Conservation (phyloP, 805 yeast genomes). For the Alloascoidea hylecoeti region DNA sequence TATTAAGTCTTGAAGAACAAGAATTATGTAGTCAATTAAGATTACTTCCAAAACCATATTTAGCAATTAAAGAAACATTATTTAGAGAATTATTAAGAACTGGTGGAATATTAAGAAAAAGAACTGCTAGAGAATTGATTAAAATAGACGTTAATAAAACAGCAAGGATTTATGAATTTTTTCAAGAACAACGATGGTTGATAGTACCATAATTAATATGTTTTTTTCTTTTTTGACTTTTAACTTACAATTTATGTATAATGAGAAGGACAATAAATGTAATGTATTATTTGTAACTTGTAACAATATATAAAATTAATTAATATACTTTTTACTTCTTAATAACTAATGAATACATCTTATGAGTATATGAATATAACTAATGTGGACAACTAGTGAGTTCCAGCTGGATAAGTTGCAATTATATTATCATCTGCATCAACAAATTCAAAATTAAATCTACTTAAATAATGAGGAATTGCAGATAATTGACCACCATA, state of each 20-base stretch:
- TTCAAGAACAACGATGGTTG: constrained; percentile 84
- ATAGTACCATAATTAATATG: constrained; percentile 3
- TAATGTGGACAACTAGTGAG: too few relatives aligned
- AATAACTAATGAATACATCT: neutral
- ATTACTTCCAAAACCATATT: constrained; percentile 83
- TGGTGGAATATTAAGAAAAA: constrained; percentile 74
- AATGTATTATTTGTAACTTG: neutral
- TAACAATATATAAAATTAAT: neutral
- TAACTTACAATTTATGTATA: neutral
- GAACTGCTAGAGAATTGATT: constrained; percentile 70
- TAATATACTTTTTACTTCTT: neutral
- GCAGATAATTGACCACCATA: constrained; percentile 18
- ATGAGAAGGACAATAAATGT: neutral
- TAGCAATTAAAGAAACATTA: constrained; percentile 81
- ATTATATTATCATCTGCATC: constrained; percentile 13
- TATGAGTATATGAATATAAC: too few relatives aligned
- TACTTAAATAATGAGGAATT: constrained; percentile 20
- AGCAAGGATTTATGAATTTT: constrained; percentile 81
- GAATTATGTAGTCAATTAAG: constrained; percentile 71
- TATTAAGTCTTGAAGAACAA: constrained; percentile 81
- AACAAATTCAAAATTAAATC: constrained; percentile 17
- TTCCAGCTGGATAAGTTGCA: constrained; percentile 9
- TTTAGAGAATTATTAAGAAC: constrained; percentile 78
- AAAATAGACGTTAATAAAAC: constrained; percentile 83
- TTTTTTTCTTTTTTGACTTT: neutral